A percentile compares a stretch with the other conserved stretches of the same genome.
These are phyloP conservation scores for Kondoa subrosea DNA, from an alignment of 768 basidiomycete species.

Conservation along the genomic window DNA sequence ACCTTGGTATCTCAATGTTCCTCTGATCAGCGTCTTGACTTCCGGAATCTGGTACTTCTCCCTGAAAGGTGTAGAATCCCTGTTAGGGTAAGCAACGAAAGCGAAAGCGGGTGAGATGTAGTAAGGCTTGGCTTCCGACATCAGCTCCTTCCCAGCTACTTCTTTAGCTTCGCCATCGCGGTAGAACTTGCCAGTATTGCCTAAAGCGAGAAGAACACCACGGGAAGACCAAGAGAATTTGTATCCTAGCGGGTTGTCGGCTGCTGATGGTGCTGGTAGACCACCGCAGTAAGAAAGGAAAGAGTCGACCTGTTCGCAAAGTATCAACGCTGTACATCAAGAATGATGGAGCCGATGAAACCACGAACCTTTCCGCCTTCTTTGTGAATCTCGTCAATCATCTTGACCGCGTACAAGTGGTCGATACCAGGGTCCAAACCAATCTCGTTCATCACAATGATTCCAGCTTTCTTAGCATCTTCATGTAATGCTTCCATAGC, in stretches of 20 bases:
- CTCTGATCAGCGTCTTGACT: slow-evolving; percentile 77
- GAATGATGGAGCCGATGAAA: slow-evolving; percentile 21
- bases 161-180: slow-evolving; percentile 47
- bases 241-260: slow-evolving; percentile 91
- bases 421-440: slow-evolving; percentile 82
- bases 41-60: slow-evolving; percentile 87
- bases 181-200: slow-evolving; percentile 73
- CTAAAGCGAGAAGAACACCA: slow-evolving; percentile 82
- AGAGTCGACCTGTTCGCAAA: slow-evolving; percentile 48
- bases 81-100: slow-evolving; percentile 92
- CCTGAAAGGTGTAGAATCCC: slow-evolving; percentile 75
- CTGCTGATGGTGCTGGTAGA: slow-evolving; percentile 75
- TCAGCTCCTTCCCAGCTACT: slow-evolving; percentile 64
- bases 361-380: slow-evolving; percentile 78
- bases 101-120: slow-evolving; percentile 89
- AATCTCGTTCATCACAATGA: slow-evolving; percentile 92
- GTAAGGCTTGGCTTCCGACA: slow-evolving; percentile 80
- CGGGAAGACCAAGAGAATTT: slow-evolving; percentile 98
- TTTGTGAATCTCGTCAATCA: slow-evolving; percentile 78
- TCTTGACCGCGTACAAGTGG: slow-evolving; percentile 72
- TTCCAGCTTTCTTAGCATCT: slow-evolving; percentile 66
- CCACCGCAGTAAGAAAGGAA: slow-evolving; percentile 95
- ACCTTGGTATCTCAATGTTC: slow-evolving; percentile 85
- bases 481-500: slow-evolving; percentile 74
- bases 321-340: not conserved